A percentile compares a stretch with the other conserved stretches of the same genome.
Conservation (phyloP, 2,329 filamentous ascomycete species). For the Zasmidium cellare region DNA sequence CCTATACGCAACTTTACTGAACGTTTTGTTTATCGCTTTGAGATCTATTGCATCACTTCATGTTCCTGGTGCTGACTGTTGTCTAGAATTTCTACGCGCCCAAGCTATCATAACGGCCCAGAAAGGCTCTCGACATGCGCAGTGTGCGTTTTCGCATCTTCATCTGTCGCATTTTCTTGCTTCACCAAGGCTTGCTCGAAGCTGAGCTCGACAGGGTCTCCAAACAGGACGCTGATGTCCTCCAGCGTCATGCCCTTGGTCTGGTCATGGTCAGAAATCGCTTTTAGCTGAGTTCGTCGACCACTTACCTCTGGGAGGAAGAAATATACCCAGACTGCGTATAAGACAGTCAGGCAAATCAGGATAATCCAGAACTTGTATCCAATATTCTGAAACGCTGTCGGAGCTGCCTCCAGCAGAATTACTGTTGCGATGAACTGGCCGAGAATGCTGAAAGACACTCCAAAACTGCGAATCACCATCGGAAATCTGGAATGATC, state of each 20-base stretch:
- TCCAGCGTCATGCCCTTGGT: constrained; percentile 18
- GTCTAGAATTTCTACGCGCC: no score
- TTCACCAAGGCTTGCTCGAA: constrained; percentile 18
- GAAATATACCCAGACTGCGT: constrained; percentile 11
- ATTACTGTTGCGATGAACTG: constrained; percentile 16
- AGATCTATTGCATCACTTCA: not conserved
- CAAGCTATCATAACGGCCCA: not conserved
- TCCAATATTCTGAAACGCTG: constrained; percentile 16
- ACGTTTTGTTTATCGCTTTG: not conserved
- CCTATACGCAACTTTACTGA: constrained; percentile 25
- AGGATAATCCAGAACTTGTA: constrained; percentile 20
- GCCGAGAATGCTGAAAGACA: constrained; percentile 14
- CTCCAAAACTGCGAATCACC: constrained; percentile 17
- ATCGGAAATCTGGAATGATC: constrained; percentile 13
- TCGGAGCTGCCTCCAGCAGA: constrained; percentile 17
- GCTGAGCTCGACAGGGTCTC: constrained; percentile 18
- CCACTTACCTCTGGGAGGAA: constrained; percentile 11
- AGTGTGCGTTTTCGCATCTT: not conserved
- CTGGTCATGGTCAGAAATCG: not conserved
- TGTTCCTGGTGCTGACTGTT: no score
- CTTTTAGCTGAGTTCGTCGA: not conserved
- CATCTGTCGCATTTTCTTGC: not conserved
- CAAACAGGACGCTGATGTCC: constrained; percentile 17
- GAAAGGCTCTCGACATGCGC: not conserved
- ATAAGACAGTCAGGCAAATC: constrained; percentile 15